phyloP scores from a whole-genome alignment of 2,329 filamentous ascomycete species.

The Neofusicoccum ribis region DNA sequence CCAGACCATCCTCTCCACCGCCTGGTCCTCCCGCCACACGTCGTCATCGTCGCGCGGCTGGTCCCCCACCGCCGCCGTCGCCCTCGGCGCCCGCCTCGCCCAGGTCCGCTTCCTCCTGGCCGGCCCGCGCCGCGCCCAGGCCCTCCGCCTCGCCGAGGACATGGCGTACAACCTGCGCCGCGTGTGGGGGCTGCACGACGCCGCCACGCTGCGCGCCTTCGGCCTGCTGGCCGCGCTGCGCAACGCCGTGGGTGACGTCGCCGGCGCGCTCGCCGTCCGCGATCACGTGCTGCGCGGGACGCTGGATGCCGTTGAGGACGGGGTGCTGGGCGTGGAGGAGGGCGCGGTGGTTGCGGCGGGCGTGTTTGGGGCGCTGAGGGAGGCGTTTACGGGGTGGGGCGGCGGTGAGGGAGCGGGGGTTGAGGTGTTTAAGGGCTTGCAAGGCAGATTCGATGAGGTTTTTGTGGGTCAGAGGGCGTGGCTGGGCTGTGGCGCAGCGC shows the following conservation, averaged over 20 bases:
- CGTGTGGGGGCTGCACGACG: conserved; percentile 51
- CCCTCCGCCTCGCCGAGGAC: conserved; percentile 50
- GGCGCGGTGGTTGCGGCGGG: conserved; percentile 32
- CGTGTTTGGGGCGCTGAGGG: conserved; percentile 34
- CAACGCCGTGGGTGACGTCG: conserved; percentile 42
- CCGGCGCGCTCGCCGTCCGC: conserved; percentile 29
- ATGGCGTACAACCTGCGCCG: conserved; percentile 58
- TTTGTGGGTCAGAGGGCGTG: conserved; percentile 39
- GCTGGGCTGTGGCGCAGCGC: not conserved
- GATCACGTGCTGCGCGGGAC: conserved; percentile 35
- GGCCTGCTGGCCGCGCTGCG: conserved; percentile 52
- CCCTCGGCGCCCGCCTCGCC: conserved; percentile 54
- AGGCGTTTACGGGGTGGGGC: conserved; percentile 44
- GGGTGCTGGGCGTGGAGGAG: conserved; percentile 25
- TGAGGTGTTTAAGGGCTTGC: conserved; percentile 46
- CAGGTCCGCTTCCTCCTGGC: conserved; percentile 50
- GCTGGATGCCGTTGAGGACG: conserved; percentile 26
- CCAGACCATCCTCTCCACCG: conserved; percentile 32
- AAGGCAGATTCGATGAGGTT: conserved; percentile 44
- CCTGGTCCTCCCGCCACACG: conserved; percentile 37
- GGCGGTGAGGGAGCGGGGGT: conserved; percentile 48
- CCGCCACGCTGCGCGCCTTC: conserved; percentile 50
- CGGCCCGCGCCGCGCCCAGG: conserved; percentile 39
- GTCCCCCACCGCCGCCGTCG: conserved; percentile 44
- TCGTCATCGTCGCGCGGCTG: conserved; percentile 23